Evolutionary conservation across 805 yeast species (phyloP), one percentile per base, ranked within the genome.

Genomic region (Isabelozyma pseudorhagii): DNA sequence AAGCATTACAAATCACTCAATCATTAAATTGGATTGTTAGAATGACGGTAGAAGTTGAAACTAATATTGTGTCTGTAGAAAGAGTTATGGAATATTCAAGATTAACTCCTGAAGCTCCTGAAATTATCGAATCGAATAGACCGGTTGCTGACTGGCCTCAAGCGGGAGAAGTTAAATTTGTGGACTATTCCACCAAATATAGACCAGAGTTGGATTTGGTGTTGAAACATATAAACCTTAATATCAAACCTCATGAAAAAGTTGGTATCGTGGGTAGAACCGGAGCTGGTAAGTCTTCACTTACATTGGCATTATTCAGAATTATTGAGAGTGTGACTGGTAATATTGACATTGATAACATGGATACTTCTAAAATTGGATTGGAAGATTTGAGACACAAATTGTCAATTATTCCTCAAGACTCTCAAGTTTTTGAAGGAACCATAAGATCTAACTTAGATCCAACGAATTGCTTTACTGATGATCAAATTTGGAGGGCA

Each of bases 1-100:
- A 94, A 69, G 93, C 99, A 2, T 77, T 94, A 54, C 96, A 90
- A 67, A 81, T 92, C 52, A 94, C 99, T 0, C 97, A 91, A 69
- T 80, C 97, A 0, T 79, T 94, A 69, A 93, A 91, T 68, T 93
- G 97, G 97, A 90, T 94, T 69, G 98, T 94, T 29, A 82, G 99
- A 72, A 93, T 92, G 98, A 89, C 97, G 0, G 99, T 94, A 42
- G 99, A 94, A 60, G 97, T 94, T 43, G 99, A 94, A 69, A 91
- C 97, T 10, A 93, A 91, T 68, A 92, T 94, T 72, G 99, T 94
- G 38, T 88, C 96, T 15, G 97, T 96, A 42, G 99, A 93, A 74
- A 84, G 99, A 71, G 84, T 93, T 47, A 77, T 89, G 68, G 99
- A 93, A 67, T 93, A 92, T 67, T 81, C 96, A 38, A 67, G 72